Conservation (phyloP, 2,329 filamentous ascomycete species). For the Fusarium mangiferae region DNA sequence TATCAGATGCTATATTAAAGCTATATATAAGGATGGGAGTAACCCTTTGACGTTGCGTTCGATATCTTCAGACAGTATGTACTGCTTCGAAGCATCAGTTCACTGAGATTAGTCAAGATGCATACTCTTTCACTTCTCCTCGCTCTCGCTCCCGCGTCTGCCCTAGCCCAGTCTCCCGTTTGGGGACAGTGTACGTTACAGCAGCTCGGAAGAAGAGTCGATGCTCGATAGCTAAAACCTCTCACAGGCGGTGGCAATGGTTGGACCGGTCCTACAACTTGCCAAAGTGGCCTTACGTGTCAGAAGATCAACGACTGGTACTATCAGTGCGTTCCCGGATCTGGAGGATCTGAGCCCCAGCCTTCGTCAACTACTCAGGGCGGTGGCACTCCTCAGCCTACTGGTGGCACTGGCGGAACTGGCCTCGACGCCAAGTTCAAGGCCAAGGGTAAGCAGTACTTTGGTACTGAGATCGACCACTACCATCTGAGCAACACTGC, state of each 20-base stretch:
- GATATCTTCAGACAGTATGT: background rate
- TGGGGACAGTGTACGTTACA: conserved; percentile 20
- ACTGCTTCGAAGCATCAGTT: background rate
- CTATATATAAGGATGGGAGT: conserved; percentile 4
- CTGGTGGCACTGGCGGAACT: background rate
- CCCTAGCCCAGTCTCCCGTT: conserved; percentile 11
- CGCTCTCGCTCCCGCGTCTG: conserved; percentile 3
- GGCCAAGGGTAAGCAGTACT: conserved; percentile 71
- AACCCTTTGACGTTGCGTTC: background rate
- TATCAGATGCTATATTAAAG: background rate
- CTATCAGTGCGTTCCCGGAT: conserved; percentile 18
- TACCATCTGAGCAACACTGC: conserved; percentile 60
- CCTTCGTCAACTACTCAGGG: background rate
- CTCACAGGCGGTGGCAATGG: background rate
- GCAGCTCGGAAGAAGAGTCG: background rate
- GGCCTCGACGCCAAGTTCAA: conserved; percentile 52
- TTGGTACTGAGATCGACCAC: conserved; percentile 67
- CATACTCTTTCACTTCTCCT: conserved; percentile 7
- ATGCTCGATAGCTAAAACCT: background rate
- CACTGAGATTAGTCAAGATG: background rate
- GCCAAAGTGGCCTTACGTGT: conserved; percentile 6
- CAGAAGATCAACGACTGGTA: conserved; percentile 20
- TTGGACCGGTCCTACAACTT: background rate
- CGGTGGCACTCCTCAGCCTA: background rate
- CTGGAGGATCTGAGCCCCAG: background rate